These are phyloP conservation scores for Macrolepiota dolichaula DNA, from an alignment of 768 basidiomycete genomes.

Conservation along the genomic window DNA sequence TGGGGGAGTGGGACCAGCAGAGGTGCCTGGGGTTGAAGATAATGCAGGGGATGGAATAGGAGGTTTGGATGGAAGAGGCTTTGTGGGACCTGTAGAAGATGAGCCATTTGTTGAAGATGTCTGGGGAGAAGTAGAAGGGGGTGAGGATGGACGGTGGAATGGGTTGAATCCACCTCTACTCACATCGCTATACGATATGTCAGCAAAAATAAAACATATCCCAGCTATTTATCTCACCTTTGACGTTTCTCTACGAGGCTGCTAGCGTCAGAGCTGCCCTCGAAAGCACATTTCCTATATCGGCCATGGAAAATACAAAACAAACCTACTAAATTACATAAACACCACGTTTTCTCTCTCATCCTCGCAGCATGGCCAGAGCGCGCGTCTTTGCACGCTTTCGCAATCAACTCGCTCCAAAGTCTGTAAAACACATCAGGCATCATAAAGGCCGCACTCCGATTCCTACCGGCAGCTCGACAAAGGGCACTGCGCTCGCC, in stretches of 20 bases:
- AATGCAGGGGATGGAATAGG: constrained; percentile 30
- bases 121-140: constrained; percentile 66
- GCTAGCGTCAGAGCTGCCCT: constrained; percentile 45
- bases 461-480: constrained; percentile 85
- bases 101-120: constrained; percentile 50
- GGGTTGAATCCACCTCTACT: constrained; percentile 80
- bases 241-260: constrained; percentile 56
- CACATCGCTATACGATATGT: constrained; percentile 56
- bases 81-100: constrained; percentile 32
- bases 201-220: constrained; percentile 12
- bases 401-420: constrained; percentile 76
- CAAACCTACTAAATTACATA: constrained; percentile 18
- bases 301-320: constrained; percentile 44
- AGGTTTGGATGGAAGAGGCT: constrained; percentile 33
- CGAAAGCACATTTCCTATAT: constrained; percentile 61
- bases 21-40: constrained; percentile 35
- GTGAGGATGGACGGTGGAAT: constrained; percentile 49
- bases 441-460: constrained; percentile 89
- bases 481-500: constrained; percentile 88
- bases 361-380: constrained; percentile 18
- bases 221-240: constrained; percentile 46
- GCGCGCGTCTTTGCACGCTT: constrained; percentile 36
- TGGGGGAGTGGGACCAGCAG: constrained; percentile 18
- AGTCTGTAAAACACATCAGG: constrained; percentile 78
- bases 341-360: constrained; percentile 42